Base-by-base conservation (phyloP, 2,329 filamentous ascomycete species). In the Tolypocladium inflatum region DNA sequence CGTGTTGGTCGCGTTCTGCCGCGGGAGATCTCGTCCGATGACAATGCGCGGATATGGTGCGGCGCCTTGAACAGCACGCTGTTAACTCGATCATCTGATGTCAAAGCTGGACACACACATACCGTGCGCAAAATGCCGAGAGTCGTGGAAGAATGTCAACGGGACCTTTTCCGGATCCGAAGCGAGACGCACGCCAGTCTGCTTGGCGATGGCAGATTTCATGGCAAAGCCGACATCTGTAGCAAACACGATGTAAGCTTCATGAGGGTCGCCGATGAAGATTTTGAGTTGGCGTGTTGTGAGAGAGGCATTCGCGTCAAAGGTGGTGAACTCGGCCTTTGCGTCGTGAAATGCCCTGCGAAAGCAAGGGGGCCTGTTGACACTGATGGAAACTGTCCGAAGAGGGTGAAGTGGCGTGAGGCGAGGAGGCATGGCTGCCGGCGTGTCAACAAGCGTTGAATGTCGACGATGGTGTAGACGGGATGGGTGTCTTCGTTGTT, bases 11-110 rank as follows among this genome's bases (percentile, higher is more conserved):
- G 11, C 26, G 17, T 55, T 60, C 13, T 59, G 62, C 11, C 42
- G 61, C 23, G 61, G 60, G n/a, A 63, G 58, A 23, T 63, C 56
- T 42, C 33, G 50, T 17, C 55, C 48, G 21, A 64, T 61, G 21
- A 55, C 11, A 1, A 64, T 57, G 1, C 60, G 59, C 8, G 62
- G 62, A 43, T 60, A 63, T 8, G 59, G 53, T 15, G 11, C 30
- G 1, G 55, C 15, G 30, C 26, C 62, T 61, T 54, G 26, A 3
- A 4, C 26, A n/a, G 19, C 3, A n/a, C 41, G 45, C 1, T 42
- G 45, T 55, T 55, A 56, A 52, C 45, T 43, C 23, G 4, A 19
- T 21, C n/a, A 39, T 55, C 9, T 21, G 9, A 43, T 6, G 13
- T 15, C 38, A 17, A 7, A 7, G 17, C 10, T 6, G 42, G 9